phyloP scores from a whole-genome alignment of 768 basidiomycete genomes.

The Galerina marginata region DNA sequence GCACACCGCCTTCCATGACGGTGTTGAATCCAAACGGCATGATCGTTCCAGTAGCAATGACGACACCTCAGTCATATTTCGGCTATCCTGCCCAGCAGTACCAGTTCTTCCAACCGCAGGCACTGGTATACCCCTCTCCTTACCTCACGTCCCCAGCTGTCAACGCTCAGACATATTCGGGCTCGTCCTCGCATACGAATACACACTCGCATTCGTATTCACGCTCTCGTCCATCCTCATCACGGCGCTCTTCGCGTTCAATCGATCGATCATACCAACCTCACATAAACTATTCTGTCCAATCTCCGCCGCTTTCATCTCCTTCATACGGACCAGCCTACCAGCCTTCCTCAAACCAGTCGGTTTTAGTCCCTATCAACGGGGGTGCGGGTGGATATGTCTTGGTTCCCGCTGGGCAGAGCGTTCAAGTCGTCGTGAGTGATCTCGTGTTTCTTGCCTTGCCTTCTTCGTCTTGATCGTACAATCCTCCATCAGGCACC shows the following conservation, averaged over 20 bases:
- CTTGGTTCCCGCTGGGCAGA: constrained; percentile 18
- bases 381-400: constrained; percentile 17
- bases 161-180: not conserved
- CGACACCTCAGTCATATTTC: constrained; percentile 3
- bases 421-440: constrained; percentile 9
- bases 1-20: constrained; percentile 5
- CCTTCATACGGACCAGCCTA: not conserved
- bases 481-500: not conserved
- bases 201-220: not conserved
- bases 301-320: not conserved
- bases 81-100: constrained; percentile 10
- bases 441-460: not conserved
- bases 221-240: not conserved
- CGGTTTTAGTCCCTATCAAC: constrained; percentile 14
- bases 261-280: not conserved
- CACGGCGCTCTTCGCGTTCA: not conserved
- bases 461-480: not conserved
- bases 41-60: constrained; percentile 3
- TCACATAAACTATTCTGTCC: not conserved
- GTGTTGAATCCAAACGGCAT: not conserved
- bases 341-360: constrained; percentile 10
- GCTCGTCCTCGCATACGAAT: constrained; percentile 3
- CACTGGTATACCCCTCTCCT: not conserved
- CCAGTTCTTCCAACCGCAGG: not conserved
- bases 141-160: not conserved